Conservation (phyloP, 352 stramenopile genomes). For the Phytophthora aleatoria region DNA sequence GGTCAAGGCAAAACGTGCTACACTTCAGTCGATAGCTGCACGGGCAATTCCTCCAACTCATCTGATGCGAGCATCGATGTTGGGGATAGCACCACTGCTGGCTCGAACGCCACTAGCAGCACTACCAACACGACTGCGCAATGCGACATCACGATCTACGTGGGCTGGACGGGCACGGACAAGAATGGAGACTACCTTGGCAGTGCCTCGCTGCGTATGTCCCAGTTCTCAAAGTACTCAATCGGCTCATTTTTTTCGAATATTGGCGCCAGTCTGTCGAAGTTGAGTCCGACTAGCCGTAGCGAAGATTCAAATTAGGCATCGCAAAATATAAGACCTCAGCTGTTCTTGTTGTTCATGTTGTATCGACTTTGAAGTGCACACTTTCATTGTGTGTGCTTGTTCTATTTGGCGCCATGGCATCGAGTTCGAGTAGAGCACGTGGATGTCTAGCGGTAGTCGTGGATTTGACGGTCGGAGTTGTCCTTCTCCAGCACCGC, state of each 20-base stretch:
- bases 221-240: slow-evolving; percentile 87
- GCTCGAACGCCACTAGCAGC: slow-evolving; percentile 22
- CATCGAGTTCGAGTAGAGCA: slow-evolving; percentile 1
- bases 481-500: slow-evolving; percentile 59
- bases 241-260: slow-evolving; percentile 78
- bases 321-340: slow-evolving; percentile 1
- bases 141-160: slow-evolving; percentile 78
- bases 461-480: slow-evolving; percentile 56
- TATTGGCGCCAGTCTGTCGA: slow-evolving; percentile 57
- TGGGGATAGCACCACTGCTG: slow-evolving; percentile 22
- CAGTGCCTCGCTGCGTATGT: slow-evolving; percentile 78
- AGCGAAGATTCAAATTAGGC: slow-evolving; percentile 37
- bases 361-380: slow-evolving; percentile 11
- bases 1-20: slow-evolving; percentile 76
- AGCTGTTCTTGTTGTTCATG: slow-evolving; percentile 10
- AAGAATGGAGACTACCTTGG: slow-evolving; percentile 80
- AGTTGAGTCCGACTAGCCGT: slow-evolving; percentile 50
- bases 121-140: slow-evolving; percentile 43
- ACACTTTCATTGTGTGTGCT: slow-evolving; percentile 12
- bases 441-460: slow-evolving; percentile 46
- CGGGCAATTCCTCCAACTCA: slow-evolving; percentile 18
- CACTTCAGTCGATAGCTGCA: slow-evolving; percentile 41
- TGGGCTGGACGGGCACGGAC: slow-evolving; percentile 83
- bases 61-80: slow-evolving; percentile 22
- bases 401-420: slow-evolving; percentile 8